A percentile compares a stretch with the other conserved stretches of the same genome.
phyloP scores from a whole-genome alignment of 805 yeast genomes.

The Yarrowia sp. region DNA sequence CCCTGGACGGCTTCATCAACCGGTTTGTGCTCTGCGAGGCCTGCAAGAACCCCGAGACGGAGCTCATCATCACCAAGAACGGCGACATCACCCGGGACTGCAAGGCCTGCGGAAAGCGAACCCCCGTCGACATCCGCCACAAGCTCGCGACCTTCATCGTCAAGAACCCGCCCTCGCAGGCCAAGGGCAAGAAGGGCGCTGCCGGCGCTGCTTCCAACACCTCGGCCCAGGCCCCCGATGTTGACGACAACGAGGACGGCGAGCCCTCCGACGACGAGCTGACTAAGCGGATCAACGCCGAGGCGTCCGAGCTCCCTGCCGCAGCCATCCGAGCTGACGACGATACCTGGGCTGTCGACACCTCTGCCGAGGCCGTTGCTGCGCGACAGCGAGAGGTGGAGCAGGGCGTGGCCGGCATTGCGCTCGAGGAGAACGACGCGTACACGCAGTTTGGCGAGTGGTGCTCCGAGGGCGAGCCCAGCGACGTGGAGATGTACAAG shows the following conservation, averaged over 20 bases:
- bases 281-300: constrained; percentile 77
- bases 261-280: constrained; percentile 70
- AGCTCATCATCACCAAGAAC: constrained; percentile 71
- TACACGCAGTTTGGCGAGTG: constrained; percentile 87
- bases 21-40: constrained; percentile 91
- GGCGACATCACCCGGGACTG: constrained; percentile 84
- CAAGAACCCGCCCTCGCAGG: constrained; percentile 71
- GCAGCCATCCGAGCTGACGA: constrained; percentile 56
- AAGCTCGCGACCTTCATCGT: constrained; percentile 82
- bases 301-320: constrained; percentile 66
- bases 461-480: constrained; percentile 64
- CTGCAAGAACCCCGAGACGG: constrained; percentile 98
- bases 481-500: constrained; percentile 89
- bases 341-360: constrained; percentile 97
- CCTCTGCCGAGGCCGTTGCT: constrained; percentile 92
- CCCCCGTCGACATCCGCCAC: constrained; percentile 79
- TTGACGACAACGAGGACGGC: constrained; percentile 41
- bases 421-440: constrained; percentile 44
- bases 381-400: constrained; percentile 88
- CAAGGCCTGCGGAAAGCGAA: constrained; percentile 95
- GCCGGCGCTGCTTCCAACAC: constrained; percentile 79
- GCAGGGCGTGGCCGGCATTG: constrained; percentile 45
- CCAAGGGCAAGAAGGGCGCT: constrained; percentile 55
- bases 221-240: constrained; percentile 39
- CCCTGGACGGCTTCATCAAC: constrained; percentile 88